Conservation (phyloP, 768 basidiomycete species). For the Myochromella boudieri region DNA sequence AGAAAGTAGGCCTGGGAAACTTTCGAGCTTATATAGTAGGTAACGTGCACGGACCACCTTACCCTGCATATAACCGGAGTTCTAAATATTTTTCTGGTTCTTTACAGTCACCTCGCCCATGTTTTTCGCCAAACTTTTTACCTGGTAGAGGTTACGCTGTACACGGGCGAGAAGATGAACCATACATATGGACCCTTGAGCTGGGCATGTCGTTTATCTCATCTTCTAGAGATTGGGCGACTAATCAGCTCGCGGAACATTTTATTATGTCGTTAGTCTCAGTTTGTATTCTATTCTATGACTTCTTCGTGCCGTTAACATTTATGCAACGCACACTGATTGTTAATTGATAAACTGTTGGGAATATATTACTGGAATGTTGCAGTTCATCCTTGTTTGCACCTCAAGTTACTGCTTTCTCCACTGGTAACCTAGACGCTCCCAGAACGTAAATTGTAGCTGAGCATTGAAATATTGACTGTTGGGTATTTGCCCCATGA, state of each 20-base stretch:
- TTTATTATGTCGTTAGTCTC: no score
- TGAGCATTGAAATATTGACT: no score
- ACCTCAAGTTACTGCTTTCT: no score
- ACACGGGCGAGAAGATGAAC: conserved; percentile 48
- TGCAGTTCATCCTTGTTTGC: no score
- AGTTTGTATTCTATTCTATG: neutral
- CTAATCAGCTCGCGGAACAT: conserved; percentile 74
- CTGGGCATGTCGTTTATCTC: conserved; percentile 74
- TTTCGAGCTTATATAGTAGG: neutral
- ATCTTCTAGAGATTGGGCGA: conserved; percentile 49
- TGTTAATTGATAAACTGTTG: no score
- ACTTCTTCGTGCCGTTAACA: no score
- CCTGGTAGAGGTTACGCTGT: conserved; percentile 14
- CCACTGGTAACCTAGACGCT: no score
- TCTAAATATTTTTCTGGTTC: conserved; percentile 1
- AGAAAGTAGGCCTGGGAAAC: conserved; percentile 35
- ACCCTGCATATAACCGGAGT: conserved; percentile 22
- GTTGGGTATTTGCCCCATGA: no score
- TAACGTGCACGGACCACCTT: conserved; percentile 53
- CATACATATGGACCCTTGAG: conserved; percentile 33
- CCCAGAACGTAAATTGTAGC: no score
- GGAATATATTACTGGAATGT: no score
- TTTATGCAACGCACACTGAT: no score
- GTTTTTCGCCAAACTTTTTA: conserved; percentile 14
- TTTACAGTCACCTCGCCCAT: conserved; percentile 20